These are phyloP conservation scores for Pseudocercospora crystallina DNA, from an alignment of 2,329 filamentous ascomycete genomes.

Conservation along the genomic window DNA sequence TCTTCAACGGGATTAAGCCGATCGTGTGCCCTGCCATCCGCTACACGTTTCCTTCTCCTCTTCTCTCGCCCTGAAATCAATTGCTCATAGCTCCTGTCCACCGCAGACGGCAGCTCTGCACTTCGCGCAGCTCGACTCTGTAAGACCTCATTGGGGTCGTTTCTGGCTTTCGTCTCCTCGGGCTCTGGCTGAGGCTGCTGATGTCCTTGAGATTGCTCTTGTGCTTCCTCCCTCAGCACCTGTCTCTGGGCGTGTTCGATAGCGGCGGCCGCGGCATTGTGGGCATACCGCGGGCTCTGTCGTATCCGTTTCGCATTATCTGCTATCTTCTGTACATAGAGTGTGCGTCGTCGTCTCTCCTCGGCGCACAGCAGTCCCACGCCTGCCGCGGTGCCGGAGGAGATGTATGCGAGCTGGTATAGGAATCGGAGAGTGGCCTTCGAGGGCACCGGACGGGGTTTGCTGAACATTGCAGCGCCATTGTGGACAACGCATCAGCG, in stretches of 20 bases:
- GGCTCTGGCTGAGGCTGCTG: too few species aligned
- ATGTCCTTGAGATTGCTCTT: too few species aligned
- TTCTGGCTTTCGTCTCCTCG: background rate
- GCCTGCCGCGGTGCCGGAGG: conserved; percentile 38
- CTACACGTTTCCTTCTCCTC: too few species aligned
- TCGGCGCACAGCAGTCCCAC: conserved; percentile 37
- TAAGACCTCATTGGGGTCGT: background rate
- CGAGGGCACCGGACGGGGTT: conserved; percentile 36
- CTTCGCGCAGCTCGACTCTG: conserved; percentile 4
- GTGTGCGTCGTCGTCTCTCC: conserved; percentile 36
- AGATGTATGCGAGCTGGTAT: conserved; percentile 41
- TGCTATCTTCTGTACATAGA: conserved; percentile 35
- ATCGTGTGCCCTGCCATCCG: too few species aligned
- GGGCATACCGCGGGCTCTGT: conserved; percentile 32
- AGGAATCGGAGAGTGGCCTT: conserved; percentile 36
- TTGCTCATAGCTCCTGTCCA: conserved; percentile 29
- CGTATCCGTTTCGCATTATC: conserved; percentile 37
- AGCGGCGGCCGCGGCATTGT: conserved; percentile 17
- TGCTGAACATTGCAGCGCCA: conserved; percentile 34
- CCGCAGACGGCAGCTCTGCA: conserved; percentile 29
- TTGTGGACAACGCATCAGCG: conserved; percentile 21
- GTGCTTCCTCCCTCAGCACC: too few species aligned
- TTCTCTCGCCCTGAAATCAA: too few species aligned
- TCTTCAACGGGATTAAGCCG: too few species aligned
- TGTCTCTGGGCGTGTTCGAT: too few species aligned